A percentile compares a stretch with the other conserved stretches of the same genome.
Evolutionary conservation across 371 early-diverging fungal species (phyloP).

Genomic region (Mucor saturninus): DNA sequence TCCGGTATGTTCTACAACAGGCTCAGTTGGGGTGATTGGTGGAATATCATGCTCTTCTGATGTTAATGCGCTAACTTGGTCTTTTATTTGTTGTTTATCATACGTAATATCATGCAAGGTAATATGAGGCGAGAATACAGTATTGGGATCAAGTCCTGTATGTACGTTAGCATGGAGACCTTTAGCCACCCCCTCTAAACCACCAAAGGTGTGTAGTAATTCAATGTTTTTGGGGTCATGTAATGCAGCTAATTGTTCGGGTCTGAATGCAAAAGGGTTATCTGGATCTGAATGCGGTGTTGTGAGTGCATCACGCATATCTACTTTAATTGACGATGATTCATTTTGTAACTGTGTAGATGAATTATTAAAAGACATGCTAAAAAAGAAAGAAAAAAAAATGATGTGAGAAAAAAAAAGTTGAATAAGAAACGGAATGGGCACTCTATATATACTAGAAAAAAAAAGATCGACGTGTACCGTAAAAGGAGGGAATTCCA

Average conservation of each 20-base stretch:
- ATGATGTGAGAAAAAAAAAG: background rate
- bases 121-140: conserved; percentile 18
- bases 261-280: conserved; percentile 55
- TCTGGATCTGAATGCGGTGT: conserved; percentile 35
- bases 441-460: background rate
- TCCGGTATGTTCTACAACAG: background rate
- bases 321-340: conserved; percentile 9
- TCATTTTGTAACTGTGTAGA: conserved; percentile 1
- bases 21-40: too few species aligned
- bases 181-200: conserved; percentile 47
- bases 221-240: conserved; percentile 58
- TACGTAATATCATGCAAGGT: conserved; percentile 28
- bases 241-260: conserved; percentile 49
- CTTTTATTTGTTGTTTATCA: conserved; percentile 11
- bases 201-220: conserved; percentile 45
- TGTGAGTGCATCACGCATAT: conserved; percentile 29
- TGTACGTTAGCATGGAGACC: conserved; percentile 50
- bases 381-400: conserved; percentile 1
- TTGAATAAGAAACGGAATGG: background rate
- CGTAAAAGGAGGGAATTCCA: conserved; percentile 2
- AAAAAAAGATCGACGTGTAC: background rate
- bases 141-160: conserved; percentile 41
- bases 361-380: conserved; percentile 6
- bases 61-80: background rate
- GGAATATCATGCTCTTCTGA: background rate